phyloP scores from a whole-genome alignment of 2,329 filamentous ascomycete genomes.

The Allantophomopsis cytisporea region DNA sequence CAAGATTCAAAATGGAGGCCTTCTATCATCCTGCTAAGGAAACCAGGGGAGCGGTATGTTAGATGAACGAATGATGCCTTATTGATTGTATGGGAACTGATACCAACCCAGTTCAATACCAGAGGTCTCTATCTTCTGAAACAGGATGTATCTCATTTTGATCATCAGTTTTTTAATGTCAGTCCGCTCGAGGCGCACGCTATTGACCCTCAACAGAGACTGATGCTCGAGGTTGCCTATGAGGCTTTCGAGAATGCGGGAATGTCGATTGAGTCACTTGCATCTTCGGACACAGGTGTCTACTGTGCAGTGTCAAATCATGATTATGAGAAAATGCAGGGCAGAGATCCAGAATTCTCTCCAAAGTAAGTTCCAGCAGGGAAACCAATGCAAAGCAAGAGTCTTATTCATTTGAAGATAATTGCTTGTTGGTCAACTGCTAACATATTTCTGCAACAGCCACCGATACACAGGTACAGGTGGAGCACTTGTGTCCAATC shows the following conservation, averaged over 20 bases:
- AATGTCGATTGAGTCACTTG: conserved; percentile 3
- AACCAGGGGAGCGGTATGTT: background rate
- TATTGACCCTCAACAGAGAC: conserved; percentile 5
- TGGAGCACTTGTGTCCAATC: conserved; percentile 20
- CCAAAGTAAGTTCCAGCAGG: conserved; percentile 2
- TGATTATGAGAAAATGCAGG: conserved; percentile 4
- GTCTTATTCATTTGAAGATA: too few relatives aligned
- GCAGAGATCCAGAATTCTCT: conserved; percentile 5
- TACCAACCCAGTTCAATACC: background rate
- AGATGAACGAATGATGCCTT: background rate
- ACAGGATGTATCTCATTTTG: conserved; percentile 4
- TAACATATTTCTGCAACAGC: background rate
- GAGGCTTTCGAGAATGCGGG: conserved; percentile 6
- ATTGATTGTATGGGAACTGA: background rate
- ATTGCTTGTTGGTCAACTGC: too few relatives aligned
- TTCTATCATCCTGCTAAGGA: background rate
- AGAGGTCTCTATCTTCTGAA: conserved; percentile 4
- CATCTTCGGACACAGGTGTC: conserved; percentile 4
- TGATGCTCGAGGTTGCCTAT: conserved; percentile 3
- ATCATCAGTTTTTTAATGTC: conserved; percentile 7
- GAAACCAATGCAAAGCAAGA: background rate
- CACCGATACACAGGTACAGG: conserved; percentile 3
- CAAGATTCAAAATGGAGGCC: conserved; percentile 4
- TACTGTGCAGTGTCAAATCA: conserved; percentile 4
- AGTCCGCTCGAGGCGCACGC: conserved; percentile 5